Evolutionary conservation across 2,329 filamentous ascomycete genomes (phyloP).

Genomic region (Pseudogymnoascus sp.): DNA sequence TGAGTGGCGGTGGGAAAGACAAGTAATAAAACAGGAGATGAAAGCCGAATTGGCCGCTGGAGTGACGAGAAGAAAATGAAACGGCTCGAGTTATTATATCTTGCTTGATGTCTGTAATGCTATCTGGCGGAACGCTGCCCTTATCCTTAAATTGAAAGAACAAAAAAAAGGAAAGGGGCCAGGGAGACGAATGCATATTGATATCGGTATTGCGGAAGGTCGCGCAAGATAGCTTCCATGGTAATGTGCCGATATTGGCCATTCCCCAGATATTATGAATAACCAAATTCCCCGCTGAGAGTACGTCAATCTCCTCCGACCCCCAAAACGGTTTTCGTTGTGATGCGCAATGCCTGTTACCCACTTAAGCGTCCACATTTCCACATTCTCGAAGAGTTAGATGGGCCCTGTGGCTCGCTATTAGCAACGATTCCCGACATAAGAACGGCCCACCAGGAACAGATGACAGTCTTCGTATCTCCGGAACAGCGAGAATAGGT

Average conservation of each 20-base stretch:
- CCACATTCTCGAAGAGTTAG: not conserved
- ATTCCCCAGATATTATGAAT: slow-evolving; percentile 5
- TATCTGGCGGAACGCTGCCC: not conserved
- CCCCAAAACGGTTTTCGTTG: not conserved
- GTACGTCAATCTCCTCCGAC: not conserved
- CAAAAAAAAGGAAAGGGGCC: not conserved
- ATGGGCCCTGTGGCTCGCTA: not conserved
- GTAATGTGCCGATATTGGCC: slow-evolving; percentile 1
- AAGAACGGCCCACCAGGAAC: slow-evolving; percentile 1
- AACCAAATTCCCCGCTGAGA: not conserved
- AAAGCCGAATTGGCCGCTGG: not conserved
- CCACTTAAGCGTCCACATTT: slow-evolving; percentile 6
- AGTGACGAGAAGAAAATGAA: not conserved
- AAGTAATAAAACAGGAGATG: not conserved
- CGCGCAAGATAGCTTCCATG: not conserved
- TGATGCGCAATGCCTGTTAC: slow-evolving; percentile 7
- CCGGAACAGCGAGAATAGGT: slow-evolving; percentile 3
- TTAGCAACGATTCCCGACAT: not conserved
- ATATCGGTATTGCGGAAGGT: slow-evolving; percentile 8
- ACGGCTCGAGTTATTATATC: not conserved
- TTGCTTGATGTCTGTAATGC: slow-evolving; percentile 3
- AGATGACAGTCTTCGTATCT: slow-evolving; percentile 1
- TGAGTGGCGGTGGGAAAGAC: not conserved
- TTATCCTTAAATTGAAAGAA: slow-evolving; percentile 1
- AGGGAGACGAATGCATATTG: not conserved